These are phyloP conservation scores for Aspergillus sp. DNA, from an alignment of 2,329 filamentous ascomycete species.

Conservation along the genomic window DNA sequence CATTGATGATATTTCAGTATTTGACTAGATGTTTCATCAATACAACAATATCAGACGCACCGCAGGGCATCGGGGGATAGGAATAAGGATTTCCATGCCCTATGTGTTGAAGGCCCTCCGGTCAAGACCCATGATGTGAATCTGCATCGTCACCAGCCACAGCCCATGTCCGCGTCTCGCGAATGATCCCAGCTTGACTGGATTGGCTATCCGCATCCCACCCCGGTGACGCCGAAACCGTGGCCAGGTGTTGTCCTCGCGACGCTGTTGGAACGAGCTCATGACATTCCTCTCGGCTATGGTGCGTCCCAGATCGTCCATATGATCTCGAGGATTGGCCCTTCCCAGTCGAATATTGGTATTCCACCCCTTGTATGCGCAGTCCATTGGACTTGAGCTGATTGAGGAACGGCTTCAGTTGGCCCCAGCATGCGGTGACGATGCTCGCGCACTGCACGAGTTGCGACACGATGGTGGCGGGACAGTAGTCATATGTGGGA, in stretches of 20 bases:
- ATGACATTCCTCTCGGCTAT: not conserved
- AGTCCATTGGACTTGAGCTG: slow-evolving; percentile 19
- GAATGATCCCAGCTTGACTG: slow-evolving; percentile 16
- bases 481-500: slow-evolving; percentile 14
- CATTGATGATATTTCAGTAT: too few species aligned
- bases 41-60: too few species aligned
- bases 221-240: slow-evolving; percentile 2
- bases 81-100: too few species aligned
- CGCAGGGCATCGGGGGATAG: too few species aligned
- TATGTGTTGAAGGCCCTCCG: too few species aligned
- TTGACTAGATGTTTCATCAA: too few species aligned
- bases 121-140: not conserved
- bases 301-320: not conserved
- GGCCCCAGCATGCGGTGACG: slow-evolving; percentile 23
- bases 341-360: not conserved
- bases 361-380: slow-evolving; percentile 8
- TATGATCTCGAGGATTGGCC: slow-evolving; percentile 1
- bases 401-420: slow-evolving; percentile 22
- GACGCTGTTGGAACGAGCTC: not conserved
- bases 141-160: not conserved
- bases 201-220: slow-evolving; percentile 19
- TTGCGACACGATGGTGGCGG: slow-evolving; percentile 16
- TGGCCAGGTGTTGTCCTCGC: slow-evolving; percentile 1
- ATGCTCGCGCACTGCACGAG: slow-evolving; percentile 22
- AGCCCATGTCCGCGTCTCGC: slow-evolving; percentile 10